Conservation (phyloP, 441 rosid genomes). For the Monsonia emarginata region DNA sequence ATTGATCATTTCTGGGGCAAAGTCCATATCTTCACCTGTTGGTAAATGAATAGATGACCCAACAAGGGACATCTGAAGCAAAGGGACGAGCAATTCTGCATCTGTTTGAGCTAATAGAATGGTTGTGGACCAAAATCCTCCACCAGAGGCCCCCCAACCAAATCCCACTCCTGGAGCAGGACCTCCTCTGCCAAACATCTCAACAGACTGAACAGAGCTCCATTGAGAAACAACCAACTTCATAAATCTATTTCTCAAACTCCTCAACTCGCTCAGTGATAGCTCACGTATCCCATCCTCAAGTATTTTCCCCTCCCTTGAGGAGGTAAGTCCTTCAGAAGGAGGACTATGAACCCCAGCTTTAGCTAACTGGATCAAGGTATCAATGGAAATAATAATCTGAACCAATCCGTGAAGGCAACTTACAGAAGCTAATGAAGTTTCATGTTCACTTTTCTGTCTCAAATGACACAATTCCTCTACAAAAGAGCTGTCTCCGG, state of each 20-base stretch:
- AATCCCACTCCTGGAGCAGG: conserved; percentile 77
- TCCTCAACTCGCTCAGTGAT: conserved; percentile 42
- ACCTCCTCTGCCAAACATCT: conserved; percentile 75
- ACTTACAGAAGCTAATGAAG: conserved; percentile 57
- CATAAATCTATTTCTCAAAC: conserved; percentile 34
- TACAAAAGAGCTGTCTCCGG: conserved; percentile 36
- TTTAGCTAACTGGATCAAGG: conserved; percentile 49
- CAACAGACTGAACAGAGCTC: conserved; percentile 51
- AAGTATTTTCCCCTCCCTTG: conserved; percentile 50
- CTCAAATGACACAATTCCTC: conserved; percentile 47
- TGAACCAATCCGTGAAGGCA: conserved; percentile 56
- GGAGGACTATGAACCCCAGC: conserved; percentile 20
- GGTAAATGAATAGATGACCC: conserved; percentile 19
- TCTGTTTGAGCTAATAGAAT: conserved; percentile 64
- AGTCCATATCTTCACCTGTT: conserved; percentile 27
- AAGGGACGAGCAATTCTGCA: conserved; percentile 37
- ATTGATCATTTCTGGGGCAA: conserved; percentile 32
- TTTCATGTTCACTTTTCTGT: conserved; percentile 35
- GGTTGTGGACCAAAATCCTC: conserved; percentile 74
- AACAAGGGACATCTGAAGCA: conserved; percentile 40
- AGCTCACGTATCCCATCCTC: conserved; percentile 47
- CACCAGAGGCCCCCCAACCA: conserved; percentile 88
- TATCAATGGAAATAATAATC: conserved; percentile 36
- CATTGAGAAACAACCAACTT: conserved; percentile 45
- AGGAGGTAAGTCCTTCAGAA: conserved; percentile 26